Base-by-base conservation (phyloP, 768 basidiomycete species). In the Dendrothele bispora region DNA sequence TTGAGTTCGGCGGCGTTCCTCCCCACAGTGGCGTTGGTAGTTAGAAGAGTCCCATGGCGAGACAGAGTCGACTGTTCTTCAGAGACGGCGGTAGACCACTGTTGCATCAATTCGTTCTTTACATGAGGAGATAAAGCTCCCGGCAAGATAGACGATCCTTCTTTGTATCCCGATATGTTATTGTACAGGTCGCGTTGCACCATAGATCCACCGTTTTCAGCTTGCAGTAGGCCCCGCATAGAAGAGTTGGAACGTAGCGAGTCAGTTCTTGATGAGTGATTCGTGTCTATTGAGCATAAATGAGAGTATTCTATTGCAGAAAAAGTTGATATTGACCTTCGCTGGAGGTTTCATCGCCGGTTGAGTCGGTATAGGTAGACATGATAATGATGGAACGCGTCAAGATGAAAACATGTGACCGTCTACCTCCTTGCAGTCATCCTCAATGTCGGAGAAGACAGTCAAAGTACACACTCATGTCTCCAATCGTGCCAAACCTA, bases 401-500 rank as follows among this genome's bases (percentile, higher is more conserved):
- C n/a, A n/a, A n/a, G n/a, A n/a, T n/a, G n/a, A n/a, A n/a, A n/a
- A n/a, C n/a, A n/a, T n/a, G n/a, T n/a, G n/a, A n/a, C n/a, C n/a
- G n/a, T n/a, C n/a, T n/a, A n/a, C n/a, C n/a, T n/a, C n/a, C n/a
- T n/a, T n/a, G n/a, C n/a, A n/a, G n/a, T n/a, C n/a, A n/a, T n/a
- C n/a, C 20, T 11, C 37, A 11, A 11, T 41, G 11, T 10, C 22
- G 7, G 17, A 15, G 5, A 47, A 39, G 46, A 36, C 48, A 17
- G 42, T 25, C 17, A 49, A 49, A 49, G 30, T 43, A 1, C 76
- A 86, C 51, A 76, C 68, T 5, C 78, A 84, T 51, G 63, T 65
- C 11, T 87, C 88, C 1, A 87, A 86, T 56, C 82, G 88, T 34
- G 79, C 78, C 24, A 82, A 72, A 53, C 61, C 66, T 18, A 69